Base-by-base conservation (phyloP, 2,329 filamentous ascomycete species). In the Rhexocercosporidium sp. region DNA sequence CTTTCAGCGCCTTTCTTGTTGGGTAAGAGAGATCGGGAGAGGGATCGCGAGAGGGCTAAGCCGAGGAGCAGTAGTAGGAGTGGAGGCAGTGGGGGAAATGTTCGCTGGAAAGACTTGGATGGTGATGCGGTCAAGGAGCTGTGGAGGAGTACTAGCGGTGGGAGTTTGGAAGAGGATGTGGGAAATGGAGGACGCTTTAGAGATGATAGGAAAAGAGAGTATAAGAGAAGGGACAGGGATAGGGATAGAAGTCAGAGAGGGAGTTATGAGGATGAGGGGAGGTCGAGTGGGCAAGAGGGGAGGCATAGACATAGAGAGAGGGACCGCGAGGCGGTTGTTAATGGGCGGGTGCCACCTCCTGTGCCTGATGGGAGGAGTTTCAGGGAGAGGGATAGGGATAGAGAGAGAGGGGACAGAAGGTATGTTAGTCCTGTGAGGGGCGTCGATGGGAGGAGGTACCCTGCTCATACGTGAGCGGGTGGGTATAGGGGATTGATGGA, bases 11-110 rank as follows among this genome's bases (percentile, higher is more conserved):
- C 75, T 0, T 77, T 77, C 29, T 34, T 77, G 37, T 46, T 71
- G 2, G 47, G 77, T 5, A 80, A 82, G 8, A 72, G 79, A 65
- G 81, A 81, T 18, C 2, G 60, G 20, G 61, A 60, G 7, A 72
- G 79, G 64, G 81, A 81, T n/a, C n/a, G 57, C n/a, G 57, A 60
- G 29, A 75, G 79, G 9, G 80, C 51, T 4, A 54, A 54, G 34
- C 34, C 62, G 22, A 64, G 64, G 60, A 66, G 49, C 9, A 69
- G 56, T 29, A 62, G 63, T 59, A 27, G 62, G 27, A 66, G 31
- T 59, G 62, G 57, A 7, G 63, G 61, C 1, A 59, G 64, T 54
- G 67, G 64, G 5, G 54, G 53, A 14, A 70, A 70, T 64, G 60
- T 72, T 1, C 25, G 68, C 14, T 73, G 71, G 71, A 68, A 67